Conservation (phyloP, 164 flowering plant genomes). For the Vitis amurensis region DNA sequence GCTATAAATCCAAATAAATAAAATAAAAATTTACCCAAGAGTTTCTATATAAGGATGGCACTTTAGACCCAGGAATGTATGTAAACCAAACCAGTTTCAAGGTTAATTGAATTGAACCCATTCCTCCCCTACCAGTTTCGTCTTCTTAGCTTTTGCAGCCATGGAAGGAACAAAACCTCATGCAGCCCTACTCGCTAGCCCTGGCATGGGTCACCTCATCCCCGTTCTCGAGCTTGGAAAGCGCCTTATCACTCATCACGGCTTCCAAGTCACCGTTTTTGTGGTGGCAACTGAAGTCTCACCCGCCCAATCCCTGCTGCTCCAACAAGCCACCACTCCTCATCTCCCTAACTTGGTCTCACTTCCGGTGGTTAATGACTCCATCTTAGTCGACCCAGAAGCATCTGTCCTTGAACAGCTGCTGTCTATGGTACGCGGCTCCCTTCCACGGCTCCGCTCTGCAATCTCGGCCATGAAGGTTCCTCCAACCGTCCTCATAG, state of each 20-base stretch:
- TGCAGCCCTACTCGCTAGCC: slow-evolving; percentile 19
- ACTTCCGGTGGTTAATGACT: slow-evolving; percentile 13
- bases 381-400: slow-evolving; percentile 1
- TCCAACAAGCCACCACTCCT: slow-evolving; percentile 5
- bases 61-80: too few species aligned
- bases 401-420: slow-evolving; percentile 5
- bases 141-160: neutral
- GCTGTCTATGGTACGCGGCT: slow-evolving; percentile 10
- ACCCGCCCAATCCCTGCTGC: neutral
- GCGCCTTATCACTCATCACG: slow-evolving; percentile 15
- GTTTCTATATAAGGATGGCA: too few species aligned
- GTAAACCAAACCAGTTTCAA: too few species aligned
- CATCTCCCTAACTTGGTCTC: slow-evolving; percentile 7
- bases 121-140: too few species aligned
- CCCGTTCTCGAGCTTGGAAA: slow-evolving; percentile 26
- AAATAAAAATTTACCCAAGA: too few species aligned
- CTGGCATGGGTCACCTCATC: slow-evolving; percentile 29
- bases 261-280: slow-evolving; percentile 20
- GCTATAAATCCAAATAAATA: too few species aligned
- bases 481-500: slow-evolving; percentile 27
- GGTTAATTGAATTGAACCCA: too few species aligned
- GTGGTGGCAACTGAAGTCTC: slow-evolving; percentile 3
- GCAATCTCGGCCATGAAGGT: slow-evolving; percentile 11
- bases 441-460: slow-evolving; percentile 16
- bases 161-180: slow-evolving; percentile 14